Conservation (phyloP, 208 protist genomes). For the Phytomonas francai region DNA sequence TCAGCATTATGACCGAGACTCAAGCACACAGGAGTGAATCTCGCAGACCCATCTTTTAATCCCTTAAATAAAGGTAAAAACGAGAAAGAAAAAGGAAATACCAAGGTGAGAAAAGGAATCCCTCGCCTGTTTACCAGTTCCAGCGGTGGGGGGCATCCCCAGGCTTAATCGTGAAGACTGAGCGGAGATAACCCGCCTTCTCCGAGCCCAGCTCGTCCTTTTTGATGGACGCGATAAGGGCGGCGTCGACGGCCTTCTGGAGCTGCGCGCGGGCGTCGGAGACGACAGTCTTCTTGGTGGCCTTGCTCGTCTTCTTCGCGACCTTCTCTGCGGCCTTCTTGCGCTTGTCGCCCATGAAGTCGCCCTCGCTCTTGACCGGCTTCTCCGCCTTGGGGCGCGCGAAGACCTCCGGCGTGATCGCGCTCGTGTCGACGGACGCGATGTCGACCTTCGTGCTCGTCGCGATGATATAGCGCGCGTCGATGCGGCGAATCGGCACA, state of each 20-base stretch:
- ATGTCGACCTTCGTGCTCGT: conserved; percentile 97
- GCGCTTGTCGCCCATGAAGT: conserved; percentile 80
- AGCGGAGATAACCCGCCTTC: conserved; percentile 76
- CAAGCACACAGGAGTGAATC: no score
- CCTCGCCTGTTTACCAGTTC: conserved; percentile 79
- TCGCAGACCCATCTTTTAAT: no score
- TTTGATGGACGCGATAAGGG: conserved; percentile 65
- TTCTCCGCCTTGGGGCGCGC: conserved; percentile 63
- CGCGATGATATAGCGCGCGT: conserved; percentile 97
- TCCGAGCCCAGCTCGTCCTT: conserved; percentile 63
- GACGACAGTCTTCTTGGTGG: conserved; percentile 45
- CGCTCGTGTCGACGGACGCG: conserved; percentile 62
- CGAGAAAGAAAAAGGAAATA: conserved; percentile 10
- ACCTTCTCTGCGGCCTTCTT: conserved; percentile 64
- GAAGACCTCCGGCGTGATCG: conserved; percentile 66
- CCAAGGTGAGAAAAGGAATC: conserved; percentile 9
- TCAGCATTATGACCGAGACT: no score
- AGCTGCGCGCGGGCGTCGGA: conserved; percentile 61
- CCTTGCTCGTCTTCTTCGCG: conserved; percentile 74
- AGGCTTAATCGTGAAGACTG: conserved; percentile 79
- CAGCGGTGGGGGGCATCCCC: conserved; percentile 79
- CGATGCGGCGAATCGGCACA: conserved; percentile 96
- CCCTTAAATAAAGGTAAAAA: not conserved
- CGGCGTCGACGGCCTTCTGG: conserved; percentile 73
- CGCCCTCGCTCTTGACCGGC: conserved; percentile 67